Evolutionary conservation across 2,329 filamentous ascomycete genomes (phyloP).

Genomic region (Apiospora rasikravindrae): DNA sequence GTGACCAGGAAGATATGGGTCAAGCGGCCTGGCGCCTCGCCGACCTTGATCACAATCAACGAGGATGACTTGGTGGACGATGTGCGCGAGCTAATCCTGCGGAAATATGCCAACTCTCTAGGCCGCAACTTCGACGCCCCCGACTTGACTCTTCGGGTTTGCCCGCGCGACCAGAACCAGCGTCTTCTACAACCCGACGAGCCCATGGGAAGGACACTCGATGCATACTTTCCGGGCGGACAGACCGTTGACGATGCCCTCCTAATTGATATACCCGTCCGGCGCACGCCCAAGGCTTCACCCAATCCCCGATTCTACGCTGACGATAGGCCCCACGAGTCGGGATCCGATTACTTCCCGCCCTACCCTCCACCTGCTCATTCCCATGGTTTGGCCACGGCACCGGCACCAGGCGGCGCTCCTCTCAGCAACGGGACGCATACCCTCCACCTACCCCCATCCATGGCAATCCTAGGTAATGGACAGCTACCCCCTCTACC

Average conservation of each 20-base stretch:
- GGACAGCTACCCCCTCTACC: conserved; percentile 82
- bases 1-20: conserved; percentile 90
- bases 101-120: conserved; percentile 92
- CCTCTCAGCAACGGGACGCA: conserved; percentile 34
- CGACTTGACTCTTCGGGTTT: conserved; percentile 81
- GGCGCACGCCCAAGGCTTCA: conserved; percentile 80
- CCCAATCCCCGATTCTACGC: conserved; percentile 52
- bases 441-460: conserved; percentile 53
- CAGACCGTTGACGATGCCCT: conserved; percentile 89
- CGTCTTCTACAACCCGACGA: conserved; percentile 85
- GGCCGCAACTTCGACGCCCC: conserved; percentile 89
- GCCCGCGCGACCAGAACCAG: conserved; percentile 67
- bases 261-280: conserved; percentile 82
- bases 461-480: conserved; percentile 81
- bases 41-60: conserved; percentile 83
- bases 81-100: conserved; percentile 87
- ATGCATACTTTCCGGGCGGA: conserved; percentile 83
- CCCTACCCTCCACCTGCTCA: conserved; percentile 35
- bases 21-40: conserved; percentile 81
- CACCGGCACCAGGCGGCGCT: conserved; percentile 28
- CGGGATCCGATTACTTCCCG: conserved; percentile 42
- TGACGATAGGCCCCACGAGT: conserved; percentile 42
- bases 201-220: conserved; percentile 76
- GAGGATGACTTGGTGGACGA: conserved; percentile 95
- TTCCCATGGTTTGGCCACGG: conserved; percentile 30